These are phyloP conservation scores for Mucor saturninus DNA, from an alignment of 371 early-diverging fungal genomes.

Conservation along the genomic window DNA sequence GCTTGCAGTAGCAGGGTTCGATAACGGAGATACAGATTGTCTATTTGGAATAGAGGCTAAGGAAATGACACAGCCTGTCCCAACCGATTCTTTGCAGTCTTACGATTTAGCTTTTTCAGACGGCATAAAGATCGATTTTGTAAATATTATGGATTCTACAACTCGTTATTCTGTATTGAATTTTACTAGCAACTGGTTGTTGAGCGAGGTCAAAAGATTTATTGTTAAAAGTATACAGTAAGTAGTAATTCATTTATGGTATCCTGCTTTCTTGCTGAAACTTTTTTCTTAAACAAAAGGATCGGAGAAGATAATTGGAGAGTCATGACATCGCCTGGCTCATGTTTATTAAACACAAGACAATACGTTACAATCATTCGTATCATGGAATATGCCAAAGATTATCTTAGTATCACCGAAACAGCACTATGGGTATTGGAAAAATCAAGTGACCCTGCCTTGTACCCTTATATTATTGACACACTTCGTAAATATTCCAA, in stretches of 20 bases:
- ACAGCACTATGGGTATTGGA: conserved; percentile 68
- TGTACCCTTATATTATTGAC: conserved; percentile 60
- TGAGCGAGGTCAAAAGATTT: conserved; percentile 65
- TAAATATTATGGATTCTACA: conserved; percentile 39
- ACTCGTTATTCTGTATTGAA: conserved; percentile 58
- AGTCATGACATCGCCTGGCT: conserved; percentile 79
- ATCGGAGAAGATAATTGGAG: conserved; percentile 86
- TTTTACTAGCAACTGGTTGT: conserved; percentile 63
- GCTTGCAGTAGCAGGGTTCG: conserved; percentile 31
- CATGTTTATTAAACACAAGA: conserved; percentile 74
- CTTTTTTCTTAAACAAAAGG: conserved; percentile 19
- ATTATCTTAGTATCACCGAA: conserved; percentile 59
- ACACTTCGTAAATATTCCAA: conserved; percentile 60
- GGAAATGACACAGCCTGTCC: conserved; percentile 54
- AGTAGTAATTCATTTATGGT: conserved; percentile 13
- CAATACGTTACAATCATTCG: conserved; percentile 68
- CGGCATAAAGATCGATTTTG: conserved; percentile 38
- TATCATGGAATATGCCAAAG: conserved; percentile 62
- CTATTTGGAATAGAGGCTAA: conserved; percentile 46
- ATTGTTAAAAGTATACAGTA: conserved; percentile 74
- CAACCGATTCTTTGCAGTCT: conserved; percentile 44
- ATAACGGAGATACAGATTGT: conserved; percentile 23
- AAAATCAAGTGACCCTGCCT: conserved; percentile 58
- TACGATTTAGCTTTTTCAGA: conserved; percentile 41
- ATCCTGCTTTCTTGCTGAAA: background rate